These are phyloP conservation scores for Aspergillus taichungensis DNA, from an alignment of 495 filamentous ascomycete genomes.

Conservation along the genomic window DNA sequence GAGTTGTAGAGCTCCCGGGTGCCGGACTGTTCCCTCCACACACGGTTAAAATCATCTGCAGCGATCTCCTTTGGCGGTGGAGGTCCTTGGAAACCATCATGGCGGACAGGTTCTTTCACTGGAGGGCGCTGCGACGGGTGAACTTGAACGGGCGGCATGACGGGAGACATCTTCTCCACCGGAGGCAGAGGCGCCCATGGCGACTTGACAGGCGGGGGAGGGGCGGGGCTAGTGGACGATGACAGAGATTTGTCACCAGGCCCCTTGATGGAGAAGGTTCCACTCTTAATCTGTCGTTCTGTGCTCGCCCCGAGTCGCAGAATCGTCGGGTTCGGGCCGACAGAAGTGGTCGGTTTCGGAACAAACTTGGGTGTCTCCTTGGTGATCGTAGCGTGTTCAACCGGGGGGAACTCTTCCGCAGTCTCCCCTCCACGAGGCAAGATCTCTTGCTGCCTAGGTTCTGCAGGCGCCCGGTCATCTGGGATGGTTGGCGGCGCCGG, in stretches of 20 bases:
- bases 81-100: conserved; percentile 23
- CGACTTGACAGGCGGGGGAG: conserved; percentile 64
- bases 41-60: conserved; percentile 87
- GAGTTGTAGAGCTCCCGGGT: conserved; percentile 83
- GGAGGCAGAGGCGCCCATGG: conserved; percentile 85
- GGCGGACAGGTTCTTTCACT: conserved; percentile 23
- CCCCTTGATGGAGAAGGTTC: conserved; percentile 55
- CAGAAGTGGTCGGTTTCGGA: conserved; percentile 38
- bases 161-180: conserved; percentile 69
- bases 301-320: conserved; percentile 42
- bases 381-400: conserved; percentile 10
- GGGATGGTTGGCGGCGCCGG: conserved; percentile 18
- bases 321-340: conserved; percentile 47
- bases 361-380: conserved; percentile 26
- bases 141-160: conserved; percentile 39
- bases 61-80: conserved; percentile 71
- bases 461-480: conserved; percentile 11
- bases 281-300: conserved; percentile 42
- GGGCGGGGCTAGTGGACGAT: conserved; percentile 69
- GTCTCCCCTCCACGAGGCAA: no score
- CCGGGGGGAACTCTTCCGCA: conserved; percentile 13
- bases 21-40: conserved; percentile 65
- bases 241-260: conserved; percentile 66
- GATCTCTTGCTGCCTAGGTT: conserved; percentile 6
- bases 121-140: conserved; percentile 19